Base-by-base conservation (phyloP, 176 grass and related monocot species). In the Musa schizocarpa region DNA sequence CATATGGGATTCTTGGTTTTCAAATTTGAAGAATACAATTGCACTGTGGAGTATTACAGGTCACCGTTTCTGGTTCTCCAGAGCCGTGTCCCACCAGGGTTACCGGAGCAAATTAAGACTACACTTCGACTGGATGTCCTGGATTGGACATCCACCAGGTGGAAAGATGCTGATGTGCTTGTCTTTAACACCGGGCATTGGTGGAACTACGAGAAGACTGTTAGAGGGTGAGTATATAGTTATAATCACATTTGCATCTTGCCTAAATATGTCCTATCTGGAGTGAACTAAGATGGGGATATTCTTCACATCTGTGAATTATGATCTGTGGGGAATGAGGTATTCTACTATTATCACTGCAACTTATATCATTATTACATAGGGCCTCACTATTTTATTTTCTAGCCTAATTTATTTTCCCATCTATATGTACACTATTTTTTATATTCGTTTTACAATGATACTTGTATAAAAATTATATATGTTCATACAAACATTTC, bases 171-270 rank as follows among this genome's bases (percentile, higher is more conserved):
- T 0, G 81, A 86, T 34, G 43, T 92, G 27, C 13, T 92, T 6
- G 77, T 92, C 50, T 88, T 92, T 74, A 92, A 88, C 72, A 68
- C 86, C 14, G 89, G 89, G 0, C 89, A 92, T 21, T 92, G 86
- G 89, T 88, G 89, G 89, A 88, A 80, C 73, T 82, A 80, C 0
- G 78, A 86, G 14, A 84, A 83, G 76, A 80, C 86, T 19, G 52
- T 53, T 16, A 64, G 54, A 27, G 5, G 75, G 88, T 90, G 77
- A 69, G 77, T 56, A 2, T 43, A 22, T 52, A 9, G 2, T 50
- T 70, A 9, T 50, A 50, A 14, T n/a, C 51, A 8, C 57, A 61
- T 61, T 1, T 17, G 34, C 17, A 20, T 70, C 19, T 50, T 70
- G 48, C 9, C 43, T 51, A 9, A 11, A 21, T 50, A 70, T 43